phyloP scores from a whole-genome alignment of 768 basidiomycete species.

The Boletus rufocinnamomeus region DNA sequence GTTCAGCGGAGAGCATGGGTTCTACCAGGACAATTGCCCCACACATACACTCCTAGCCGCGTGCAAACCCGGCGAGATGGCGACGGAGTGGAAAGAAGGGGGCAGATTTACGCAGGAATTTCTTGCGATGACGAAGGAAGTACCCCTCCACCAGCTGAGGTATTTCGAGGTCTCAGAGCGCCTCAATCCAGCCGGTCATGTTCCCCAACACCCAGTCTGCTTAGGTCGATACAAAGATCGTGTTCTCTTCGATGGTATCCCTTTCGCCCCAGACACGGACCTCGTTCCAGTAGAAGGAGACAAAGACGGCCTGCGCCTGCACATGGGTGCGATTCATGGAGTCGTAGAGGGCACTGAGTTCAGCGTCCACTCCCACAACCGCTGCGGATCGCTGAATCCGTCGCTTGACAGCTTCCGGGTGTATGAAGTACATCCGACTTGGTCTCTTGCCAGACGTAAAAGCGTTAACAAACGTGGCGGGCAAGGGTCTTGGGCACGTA shows the following conservation, averaged over 20 bases:
- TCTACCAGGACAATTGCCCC: slow-evolving; percentile 42
- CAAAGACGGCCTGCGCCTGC: slow-evolving; percentile 47
- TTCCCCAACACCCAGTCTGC: slow-evolving; percentile 50
- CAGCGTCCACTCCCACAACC: slow-evolving; percentile 62
- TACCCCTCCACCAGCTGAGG: slow-evolving; percentile 55
- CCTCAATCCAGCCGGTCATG: slow-evolving; percentile 40
- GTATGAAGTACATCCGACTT: slow-evolving; percentile 56
- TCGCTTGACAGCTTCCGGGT: slow-evolving; percentile 52
- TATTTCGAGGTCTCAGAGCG: slow-evolving; percentile 50
- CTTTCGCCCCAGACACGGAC: slow-evolving; percentile 52
- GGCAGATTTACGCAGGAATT: slow-evolving; percentile 63
- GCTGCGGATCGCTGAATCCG: slow-evolving; percentile 57
- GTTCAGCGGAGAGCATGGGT: slow-evolving; percentile 42
- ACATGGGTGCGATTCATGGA: slow-evolving; percentile 63
- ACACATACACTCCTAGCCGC: slow-evolving; percentile 61
- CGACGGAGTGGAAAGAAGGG: slow-evolving; percentile 61
- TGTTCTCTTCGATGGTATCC: slow-evolving; percentile 54
- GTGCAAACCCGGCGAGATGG: slow-evolving; percentile 54
- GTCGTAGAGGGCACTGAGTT: slow-evolving; percentile 65
- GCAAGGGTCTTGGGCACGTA: slow-evolving; percentile 54
- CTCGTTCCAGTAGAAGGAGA: slow-evolving; percentile 49
- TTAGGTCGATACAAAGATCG: slow-evolving; percentile 51
- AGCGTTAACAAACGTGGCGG: slow-evolving; percentile 35
- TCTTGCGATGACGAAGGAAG: slow-evolving; percentile 44
- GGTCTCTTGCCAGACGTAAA: slow-evolving; percentile 53